These are phyloP conservation scores for Magnusiomyces suaveolens DNA, from an alignment of 1,139 yeast genomes.

Conservation along the genomic window DNA sequence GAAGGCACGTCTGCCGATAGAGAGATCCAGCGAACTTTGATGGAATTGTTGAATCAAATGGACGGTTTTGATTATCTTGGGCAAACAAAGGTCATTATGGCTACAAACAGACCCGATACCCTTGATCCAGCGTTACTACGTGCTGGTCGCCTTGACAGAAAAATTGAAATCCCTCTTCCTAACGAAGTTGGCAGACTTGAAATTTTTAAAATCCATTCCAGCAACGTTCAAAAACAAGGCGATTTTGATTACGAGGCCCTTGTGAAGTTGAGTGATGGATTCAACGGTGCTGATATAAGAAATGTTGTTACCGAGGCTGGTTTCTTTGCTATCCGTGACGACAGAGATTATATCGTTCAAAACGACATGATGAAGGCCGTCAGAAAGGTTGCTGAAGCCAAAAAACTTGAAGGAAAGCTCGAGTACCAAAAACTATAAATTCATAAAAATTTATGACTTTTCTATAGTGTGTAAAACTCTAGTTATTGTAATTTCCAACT, in stretches of 20 bases:
- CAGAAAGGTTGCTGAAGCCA: slow-evolving; percentile 91
- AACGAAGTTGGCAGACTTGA: slow-evolving; percentile 95
- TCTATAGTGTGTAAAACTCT: slow-evolving; percentile 36
- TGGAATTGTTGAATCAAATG: slow-evolving; percentile 97
- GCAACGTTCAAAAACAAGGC: slow-evolving; percentile 80
- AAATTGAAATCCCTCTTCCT: slow-evolving; percentile 92
- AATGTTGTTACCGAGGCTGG: slow-evolving; percentile 99
- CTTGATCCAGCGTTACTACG: slow-evolving; percentile 97
- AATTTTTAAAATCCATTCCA: slow-evolving; percentile 87
- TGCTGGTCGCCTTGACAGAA: slow-evolving; percentile 97
- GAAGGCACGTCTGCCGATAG: slow-evolving; percentile 99
- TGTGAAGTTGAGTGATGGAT: slow-evolving; percentile 97
- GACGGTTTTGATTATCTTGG: slow-evolving; percentile 98
- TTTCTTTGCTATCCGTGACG: slow-evolving; percentile 95
- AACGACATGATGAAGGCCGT: slow-evolving; percentile 96
- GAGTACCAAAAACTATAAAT: slow-evolving; percentile 78
- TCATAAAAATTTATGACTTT: background rate
- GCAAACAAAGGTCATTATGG: slow-evolving; percentile 97
- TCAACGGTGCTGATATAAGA: slow-evolving; percentile 97
- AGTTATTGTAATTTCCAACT: slow-evolving; percentile 95
- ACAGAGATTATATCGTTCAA: slow-evolving; percentile 87
- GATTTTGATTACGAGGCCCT: slow-evolving; percentile 96
- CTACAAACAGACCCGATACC: slow-evolving; percentile 97
- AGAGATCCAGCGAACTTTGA: slow-evolving; percentile 95
- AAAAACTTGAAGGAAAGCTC: slow-evolving; percentile 92